Conservation (phyloP, 306 rosid genomes). For the Vigna nakashimae region DNA sequence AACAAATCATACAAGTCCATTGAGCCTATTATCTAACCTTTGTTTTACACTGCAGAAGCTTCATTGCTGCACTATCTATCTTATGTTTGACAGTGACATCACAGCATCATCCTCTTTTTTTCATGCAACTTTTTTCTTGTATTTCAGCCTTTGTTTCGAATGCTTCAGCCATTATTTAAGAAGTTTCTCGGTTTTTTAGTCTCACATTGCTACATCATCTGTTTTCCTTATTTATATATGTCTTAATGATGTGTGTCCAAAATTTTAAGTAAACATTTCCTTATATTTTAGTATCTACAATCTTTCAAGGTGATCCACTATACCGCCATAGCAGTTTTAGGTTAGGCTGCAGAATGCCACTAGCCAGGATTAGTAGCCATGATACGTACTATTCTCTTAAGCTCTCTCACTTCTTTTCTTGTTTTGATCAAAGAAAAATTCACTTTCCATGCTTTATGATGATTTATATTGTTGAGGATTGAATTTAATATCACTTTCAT, state of each 20-base stretch:
- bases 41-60: not conserved
- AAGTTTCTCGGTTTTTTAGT: not conserved
- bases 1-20: no score
- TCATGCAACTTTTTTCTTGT: not conserved
- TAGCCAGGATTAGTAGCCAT: not conserved
- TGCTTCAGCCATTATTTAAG: not conserved
- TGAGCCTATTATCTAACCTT: no score
- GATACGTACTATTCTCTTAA: not conserved
- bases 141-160: not conserved
- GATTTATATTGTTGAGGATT: not conserved
- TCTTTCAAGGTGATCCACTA: not conserved
- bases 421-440: not conserved
- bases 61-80: not conserved
- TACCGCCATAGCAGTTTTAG: not conserved
- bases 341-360: not conserved
- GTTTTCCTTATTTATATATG: not conserved
- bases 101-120: not conserved
- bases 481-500: not conserved
- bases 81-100: not conserved
- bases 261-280: not conserved
- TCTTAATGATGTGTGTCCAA: not conserved
- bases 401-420: not conserved
- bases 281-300: not conserved
- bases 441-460: not conserved
- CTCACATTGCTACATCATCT: not conserved